Conservation (phyloP, 352 stramenopile genomes). For the Globisporangium echinulatum region DNA sequence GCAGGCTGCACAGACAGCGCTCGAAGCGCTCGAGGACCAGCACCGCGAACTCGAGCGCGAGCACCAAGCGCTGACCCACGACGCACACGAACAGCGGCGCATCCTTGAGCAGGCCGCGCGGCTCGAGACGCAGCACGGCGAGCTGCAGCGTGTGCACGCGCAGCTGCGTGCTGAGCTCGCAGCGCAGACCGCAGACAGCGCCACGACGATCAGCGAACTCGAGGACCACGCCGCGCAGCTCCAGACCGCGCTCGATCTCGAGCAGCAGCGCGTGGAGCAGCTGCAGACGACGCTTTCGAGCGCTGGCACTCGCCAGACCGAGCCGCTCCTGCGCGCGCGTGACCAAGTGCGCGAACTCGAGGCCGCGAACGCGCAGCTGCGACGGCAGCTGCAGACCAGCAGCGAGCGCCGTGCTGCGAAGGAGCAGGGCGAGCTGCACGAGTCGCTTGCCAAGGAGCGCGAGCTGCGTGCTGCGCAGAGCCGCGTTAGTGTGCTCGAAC, state of each 20-base stretch:
- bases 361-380: conserved; percentile 22
- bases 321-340: conserved; percentile 14
- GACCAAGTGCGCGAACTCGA: conserved; percentile 26
- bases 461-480: conserved; percentile 32
- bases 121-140: conserved; percentile 19
- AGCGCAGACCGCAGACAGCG: conserved; percentile 25
- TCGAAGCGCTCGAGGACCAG: conserved; percentile 17
- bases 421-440: conserved; percentile 40
- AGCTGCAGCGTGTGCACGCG: conserved; percentile 29
- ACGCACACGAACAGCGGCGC: conserved; percentile 14
- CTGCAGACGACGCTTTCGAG: not conserved
- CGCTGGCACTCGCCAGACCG: conserved; percentile 15
- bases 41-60: conserved; percentile 40
- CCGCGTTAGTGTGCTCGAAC: conserved; percentile 20
- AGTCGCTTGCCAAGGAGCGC: conserved; percentile 46
- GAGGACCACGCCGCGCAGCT: conserved; percentile 52
- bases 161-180: conserved; percentile 28
- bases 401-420: conserved; percentile 30
- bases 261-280: conserved; percentile 30
- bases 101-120: conserved; percentile 13
- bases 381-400: conserved; percentile 28
- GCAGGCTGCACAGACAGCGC: conserved; percentile 13
- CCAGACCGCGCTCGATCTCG: conserved; percentile 50
- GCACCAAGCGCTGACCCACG: conserved; percentile 30
- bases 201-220: conserved; percentile 23